Evolutionary conservation across 1,284 basidiomycete genomes (phyloP), one percentile per base, ranked within the genome.

Genomic region (Cryptococcus depauperatus): DNA sequence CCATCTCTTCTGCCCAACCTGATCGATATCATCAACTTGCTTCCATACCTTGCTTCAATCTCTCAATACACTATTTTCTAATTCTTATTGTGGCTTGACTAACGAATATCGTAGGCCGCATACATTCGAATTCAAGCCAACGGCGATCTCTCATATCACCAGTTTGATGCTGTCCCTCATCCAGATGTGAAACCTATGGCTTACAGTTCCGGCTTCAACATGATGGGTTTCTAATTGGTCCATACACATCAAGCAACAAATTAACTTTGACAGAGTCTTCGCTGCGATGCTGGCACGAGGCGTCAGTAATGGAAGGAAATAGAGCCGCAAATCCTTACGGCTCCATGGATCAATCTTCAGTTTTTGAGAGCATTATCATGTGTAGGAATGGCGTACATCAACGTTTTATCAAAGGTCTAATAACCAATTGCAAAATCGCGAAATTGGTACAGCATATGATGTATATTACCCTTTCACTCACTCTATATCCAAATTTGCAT

Each of bases 141-240:
- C 29, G 90, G 91, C 14, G 77, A 80, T 47, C 77, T 83, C 54
- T 68, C 81, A 41, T 91, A 89, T 71, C 75, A 79, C 56, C 83
- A 89, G 47, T 96, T 92, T 65, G 82, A 85, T 14, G 89, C 90
- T 9, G 81, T 80, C 43, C 82, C 84, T 23, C 90, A 95, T 72
- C 90, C 90, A 18, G 81, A 85, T 41, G 76, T 93, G 75, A 85
- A 82, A 64, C 90, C 90, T 8, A 95, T 95, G 90, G 89, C 89
- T 2, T 95, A 93, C 62, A 77, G 76, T 6, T 62, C 62, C 16
- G 64, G 70, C 19, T 71, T 71, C 50, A 50, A 56, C 52, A 57
- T 65, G 52, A 54, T 56, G 23, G 48, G 48, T 16, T 46, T 52
- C 46, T 51, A 48, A 30, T 30, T n/a, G n/a, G n/a, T n/a, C n/a